A percentile compares a stretch with the other conserved stretches of the same genome.
Conservation (phyloP, 2,329 filamentous ascomycete species). For the Xylariomycetidae sp. region DNA sequence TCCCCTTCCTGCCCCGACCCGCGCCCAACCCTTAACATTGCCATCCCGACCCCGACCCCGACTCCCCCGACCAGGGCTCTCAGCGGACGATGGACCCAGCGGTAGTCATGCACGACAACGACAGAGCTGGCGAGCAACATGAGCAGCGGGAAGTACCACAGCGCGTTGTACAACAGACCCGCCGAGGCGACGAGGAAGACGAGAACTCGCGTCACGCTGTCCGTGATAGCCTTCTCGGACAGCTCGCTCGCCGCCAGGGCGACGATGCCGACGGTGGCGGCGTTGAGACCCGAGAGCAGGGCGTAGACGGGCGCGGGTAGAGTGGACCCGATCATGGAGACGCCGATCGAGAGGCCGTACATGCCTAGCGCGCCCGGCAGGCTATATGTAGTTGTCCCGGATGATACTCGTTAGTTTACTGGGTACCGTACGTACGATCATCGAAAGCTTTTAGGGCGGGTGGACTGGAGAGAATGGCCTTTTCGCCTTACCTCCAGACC, state of each 20-base stretch:
- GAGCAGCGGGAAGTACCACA: constrained; percentile 71
- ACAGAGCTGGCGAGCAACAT: constrained; percentile 51
- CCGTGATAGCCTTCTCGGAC: constrained; percentile 62
- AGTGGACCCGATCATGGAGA: constrained; percentile 53
- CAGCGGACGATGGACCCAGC: constrained; percentile 40
- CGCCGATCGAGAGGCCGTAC: constrained; percentile 62
- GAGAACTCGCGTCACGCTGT: constrained; percentile 56
- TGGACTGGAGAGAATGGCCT: too few relatives aligned
- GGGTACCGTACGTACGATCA: too few relatives aligned
- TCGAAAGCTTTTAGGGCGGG: too few relatives aligned
- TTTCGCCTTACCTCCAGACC: constrained; percentile 60
- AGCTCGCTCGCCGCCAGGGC: constrained; percentile 65
- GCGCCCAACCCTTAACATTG: too few relatives aligned
- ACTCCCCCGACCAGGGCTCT: too few relatives aligned
- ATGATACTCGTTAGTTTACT: too few relatives aligned
- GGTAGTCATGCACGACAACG: constrained; percentile 52
- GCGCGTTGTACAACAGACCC: constrained; percentile 64
- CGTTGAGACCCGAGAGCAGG: constrained; percentile 66
- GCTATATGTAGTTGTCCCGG: too few relatives aligned
- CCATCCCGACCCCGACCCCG: too few relatives aligned
- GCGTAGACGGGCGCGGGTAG: constrained; percentile 63
- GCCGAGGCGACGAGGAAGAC: constrained; percentile 61
- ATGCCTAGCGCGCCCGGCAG: constrained; percentile 67
- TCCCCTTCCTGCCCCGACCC: too few relatives aligned
- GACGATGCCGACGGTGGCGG: constrained; percentile 68